A percentile compares a stretch with the other conserved stretches of the same genome.
These are phyloP conservation scores for Casuarina cunninghamiana DNA, from an alignment of 306 rosid genomes.

Conservation along the genomic window DNA sequence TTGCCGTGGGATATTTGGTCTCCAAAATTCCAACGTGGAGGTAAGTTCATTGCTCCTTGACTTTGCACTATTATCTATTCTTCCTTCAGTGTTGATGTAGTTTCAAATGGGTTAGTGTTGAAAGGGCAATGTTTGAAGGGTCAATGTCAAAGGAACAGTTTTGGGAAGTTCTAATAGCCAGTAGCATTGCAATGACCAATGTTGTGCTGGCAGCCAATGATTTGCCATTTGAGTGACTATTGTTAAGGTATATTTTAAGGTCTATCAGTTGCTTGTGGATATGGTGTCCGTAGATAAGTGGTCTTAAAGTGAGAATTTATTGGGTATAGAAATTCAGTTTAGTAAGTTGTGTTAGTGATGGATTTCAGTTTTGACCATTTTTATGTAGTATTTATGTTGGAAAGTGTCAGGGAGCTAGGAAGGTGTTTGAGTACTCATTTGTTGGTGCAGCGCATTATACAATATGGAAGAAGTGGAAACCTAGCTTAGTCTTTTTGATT, in stretches of 20 bases:
- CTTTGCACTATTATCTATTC: too few species aligned
- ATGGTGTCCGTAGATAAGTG: too few species aligned
- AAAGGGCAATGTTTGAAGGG: too few species aligned
- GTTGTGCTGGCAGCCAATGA: background rate
- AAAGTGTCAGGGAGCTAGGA: too few species aligned
- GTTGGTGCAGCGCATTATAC: too few species aligned
- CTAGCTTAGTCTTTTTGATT: too few species aligned
- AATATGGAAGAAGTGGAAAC: too few species aligned
- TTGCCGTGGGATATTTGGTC: conserved; percentile 79
- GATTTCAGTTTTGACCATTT: background rate
- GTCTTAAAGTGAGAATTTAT: background rate
- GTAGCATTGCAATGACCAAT: background rate
- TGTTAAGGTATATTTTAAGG: too few species aligned
- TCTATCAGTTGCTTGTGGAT: too few species aligned
- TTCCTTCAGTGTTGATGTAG: background rate
- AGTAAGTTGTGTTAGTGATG: background rate
- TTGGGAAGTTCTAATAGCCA: background rate
- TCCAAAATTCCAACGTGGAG: conserved; percentile 69
- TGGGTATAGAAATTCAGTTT: background rate
- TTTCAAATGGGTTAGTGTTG: background rate
- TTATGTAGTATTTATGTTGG: too few species aligned
- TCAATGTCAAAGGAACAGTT: too few species aligned
- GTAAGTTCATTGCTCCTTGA: conserved; percentile 37
- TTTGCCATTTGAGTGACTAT: background rate
- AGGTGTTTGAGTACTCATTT: too few species aligned